phyloP scores from a whole-genome alignment of 169 alveolate species.

The Cryptosporidium sp. region DNA sequence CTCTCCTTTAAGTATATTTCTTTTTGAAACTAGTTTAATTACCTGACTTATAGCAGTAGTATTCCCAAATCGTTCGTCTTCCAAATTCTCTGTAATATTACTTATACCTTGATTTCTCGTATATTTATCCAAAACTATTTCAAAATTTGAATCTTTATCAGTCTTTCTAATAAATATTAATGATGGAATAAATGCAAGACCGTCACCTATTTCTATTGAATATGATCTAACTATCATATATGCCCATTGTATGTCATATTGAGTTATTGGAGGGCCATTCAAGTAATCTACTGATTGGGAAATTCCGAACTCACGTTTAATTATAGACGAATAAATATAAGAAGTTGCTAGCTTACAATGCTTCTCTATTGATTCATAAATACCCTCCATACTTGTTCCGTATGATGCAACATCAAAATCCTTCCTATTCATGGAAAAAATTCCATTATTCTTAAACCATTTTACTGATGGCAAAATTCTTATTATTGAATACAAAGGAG shows the following conservation, averaged over 20 bases:
- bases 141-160: constrained; percentile 17
- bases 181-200: constrained; percentile 58
- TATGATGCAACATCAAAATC: constrained; percentile 74
- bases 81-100: neutral
- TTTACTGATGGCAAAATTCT: constrained; percentile 52
- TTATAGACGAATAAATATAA: constrained; percentile 49
- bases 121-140: neutral
- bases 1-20: constrained; percentile 39
- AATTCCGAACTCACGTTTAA: constrained; percentile 61
- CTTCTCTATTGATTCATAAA: constrained; percentile 47
- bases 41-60: neutral
- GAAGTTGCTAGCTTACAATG: constrained; percentile 69
- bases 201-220: constrained; percentile 30
- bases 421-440: constrained; percentile 63
- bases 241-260: constrained; percentile 68
- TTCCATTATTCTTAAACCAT: constrained; percentile 56
- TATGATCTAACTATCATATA: constrained; percentile 65
- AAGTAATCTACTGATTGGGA: constrained; percentile 49
- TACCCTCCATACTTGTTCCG: constrained; percentile 71
- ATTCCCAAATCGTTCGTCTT: constrained; percentile 5
- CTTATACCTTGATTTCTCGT: neutral
- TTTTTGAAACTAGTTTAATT: constrained; percentile 25
- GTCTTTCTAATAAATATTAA: constrained; percentile 43
- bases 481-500: constrained; percentile 43
- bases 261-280: constrained; percentile 70